Evolutionary conservation across 2,329 filamentous ascomycete species (phyloP).

Genomic region (Decorospora gaudefroyi): DNA sequence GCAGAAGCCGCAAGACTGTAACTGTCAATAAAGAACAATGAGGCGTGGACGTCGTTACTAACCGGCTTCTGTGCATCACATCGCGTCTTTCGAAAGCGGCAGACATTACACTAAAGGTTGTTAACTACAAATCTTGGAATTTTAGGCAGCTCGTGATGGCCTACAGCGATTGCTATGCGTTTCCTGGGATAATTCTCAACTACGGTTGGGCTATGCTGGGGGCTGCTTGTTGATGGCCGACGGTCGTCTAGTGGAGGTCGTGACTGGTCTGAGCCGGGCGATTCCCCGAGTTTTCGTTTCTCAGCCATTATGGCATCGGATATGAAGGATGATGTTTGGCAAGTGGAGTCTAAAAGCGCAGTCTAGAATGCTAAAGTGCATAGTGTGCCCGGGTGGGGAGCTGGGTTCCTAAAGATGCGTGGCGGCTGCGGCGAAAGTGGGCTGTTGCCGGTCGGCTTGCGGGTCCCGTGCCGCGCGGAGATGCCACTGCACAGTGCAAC

Average conservation of each 20-base stretch:
- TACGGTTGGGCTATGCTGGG: conserved; percentile 9
- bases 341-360: not conserved
- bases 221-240: conserved; percentile 13
- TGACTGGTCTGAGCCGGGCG: conserved; percentile 4
- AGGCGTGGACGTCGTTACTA: conserved; percentile 2
- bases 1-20: conserved; percentile 32
- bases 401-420: too few relatives aligned
- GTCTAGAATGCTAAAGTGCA: too few relatives aligned
- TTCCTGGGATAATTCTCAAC: conserved; percentile 30
- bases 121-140: conserved; percentile 1
- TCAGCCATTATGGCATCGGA: conserved; percentile 17
- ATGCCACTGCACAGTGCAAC: conserved; percentile 12
- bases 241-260: conserved; percentile 9
- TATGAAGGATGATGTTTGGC: not conserved
- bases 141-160: conserved; percentile 12
- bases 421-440: too few relatives aligned
- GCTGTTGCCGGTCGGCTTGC: too few relatives aligned
- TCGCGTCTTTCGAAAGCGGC: conserved; percentile 34
- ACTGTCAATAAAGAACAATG: conserved; percentile 5
- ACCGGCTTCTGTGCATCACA: conserved; percentile 34
- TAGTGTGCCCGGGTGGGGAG: too few relatives aligned
- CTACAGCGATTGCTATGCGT: conserved; percentile 1
- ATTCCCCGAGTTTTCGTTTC: conserved; percentile 23
- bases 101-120: conserved; percentile 36
- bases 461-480: conserved; percentile 12